Conservation (phyloP, 1,284 basidiomycete species). For the Fomitopsis palustris region DNA sequence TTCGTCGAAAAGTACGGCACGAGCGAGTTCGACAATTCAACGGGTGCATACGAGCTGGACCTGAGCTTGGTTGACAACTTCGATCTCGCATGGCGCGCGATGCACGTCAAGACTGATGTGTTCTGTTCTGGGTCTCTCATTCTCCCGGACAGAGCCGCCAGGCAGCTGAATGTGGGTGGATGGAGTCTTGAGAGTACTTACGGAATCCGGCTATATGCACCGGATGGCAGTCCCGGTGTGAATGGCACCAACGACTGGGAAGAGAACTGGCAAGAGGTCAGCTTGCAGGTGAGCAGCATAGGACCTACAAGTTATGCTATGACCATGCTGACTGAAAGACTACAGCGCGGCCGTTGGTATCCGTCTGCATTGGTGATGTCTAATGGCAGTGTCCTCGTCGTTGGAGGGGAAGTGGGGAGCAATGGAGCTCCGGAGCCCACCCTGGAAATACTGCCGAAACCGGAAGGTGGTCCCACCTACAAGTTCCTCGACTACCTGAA, state of each 20-base stretch:
- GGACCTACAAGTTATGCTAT: not conserved
- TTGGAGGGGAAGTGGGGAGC: conserved; percentile 72
- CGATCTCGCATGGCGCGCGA: conserved; percentile 58
- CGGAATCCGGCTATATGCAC: conserved; percentile 64
- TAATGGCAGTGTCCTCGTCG: conserved; percentile 68
- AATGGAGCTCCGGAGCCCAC: conserved; percentile 62
- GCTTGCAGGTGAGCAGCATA: conserved; percentile 44
- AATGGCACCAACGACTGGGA: conserved; percentile 70
- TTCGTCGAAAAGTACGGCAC: conserved; percentile 68
- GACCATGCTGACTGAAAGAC: not conserved
- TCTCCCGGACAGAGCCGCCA: conserved; percentile 66
- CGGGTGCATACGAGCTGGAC: conserved; percentile 76
- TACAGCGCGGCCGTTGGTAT: conserved; percentile 68
- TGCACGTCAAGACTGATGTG: conserved; percentile 72
- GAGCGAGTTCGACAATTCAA: conserved; percentile 55
- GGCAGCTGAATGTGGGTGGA: conserved; percentile 70
- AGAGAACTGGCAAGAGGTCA: conserved; percentile 48
- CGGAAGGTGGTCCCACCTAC: conserved; percentile 38
- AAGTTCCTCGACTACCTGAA: conserved; percentile 43
- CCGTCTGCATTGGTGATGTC: conserved; percentile 61
- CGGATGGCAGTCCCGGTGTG: conserved; percentile 52
- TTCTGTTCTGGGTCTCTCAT: conserved; percentile 74
- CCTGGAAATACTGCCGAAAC: conserved; percentile 54
- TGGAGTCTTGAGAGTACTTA: conserved; percentile 61
- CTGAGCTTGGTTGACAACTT: conserved; percentile 53